phyloP scores from a whole-genome alignment of 768 basidiomycete species.

The Pisolithus albus region DNA sequence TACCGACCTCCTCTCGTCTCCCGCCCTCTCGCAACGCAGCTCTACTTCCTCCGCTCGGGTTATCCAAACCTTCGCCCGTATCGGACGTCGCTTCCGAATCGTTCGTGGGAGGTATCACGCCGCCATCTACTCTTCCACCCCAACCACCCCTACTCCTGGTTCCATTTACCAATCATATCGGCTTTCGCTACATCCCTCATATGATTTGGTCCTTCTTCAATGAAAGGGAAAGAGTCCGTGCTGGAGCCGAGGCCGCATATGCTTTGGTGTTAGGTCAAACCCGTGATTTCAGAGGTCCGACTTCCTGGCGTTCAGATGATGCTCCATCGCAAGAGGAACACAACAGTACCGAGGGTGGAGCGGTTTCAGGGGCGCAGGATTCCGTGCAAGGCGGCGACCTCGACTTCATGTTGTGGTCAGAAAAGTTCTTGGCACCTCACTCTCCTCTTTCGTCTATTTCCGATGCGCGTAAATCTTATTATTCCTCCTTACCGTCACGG shows the following conservation, averaged over 20 bases:
- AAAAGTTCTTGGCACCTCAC: slow-evolving; percentile 64
- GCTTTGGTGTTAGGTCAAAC: slow-evolving; percentile 56
- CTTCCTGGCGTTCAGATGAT: slow-evolving; percentile 8
- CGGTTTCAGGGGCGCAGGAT: background rate
- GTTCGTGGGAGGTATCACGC: slow-evolving; percentile 33
- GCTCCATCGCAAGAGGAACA: slow-evolving; percentile 18
- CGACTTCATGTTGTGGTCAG: slow-evolving; percentile 64
- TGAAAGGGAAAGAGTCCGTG: slow-evolving; percentile 68
- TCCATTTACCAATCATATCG: slow-evolving; percentile 68
- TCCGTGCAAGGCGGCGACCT: slow-evolving; percentile 46
- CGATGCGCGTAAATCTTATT: slow-evolving; percentile 70
- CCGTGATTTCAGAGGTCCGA: slow-evolving; percentile 49
- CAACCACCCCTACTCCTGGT: slow-evolving; percentile 79
- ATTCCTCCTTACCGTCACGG: slow-evolving; percentile 58
- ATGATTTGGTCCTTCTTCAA: slow-evolving; percentile 96
- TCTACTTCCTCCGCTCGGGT: slow-evolving; percentile 28
- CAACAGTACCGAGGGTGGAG: background rate
- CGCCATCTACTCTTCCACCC: slow-evolving; percentile 54
- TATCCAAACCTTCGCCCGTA: slow-evolving; percentile 17
- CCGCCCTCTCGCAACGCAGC: slow-evolving; percentile 27
- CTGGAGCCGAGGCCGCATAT: slow-evolving; percentile 80
- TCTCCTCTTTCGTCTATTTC: slow-evolving; percentile 53
- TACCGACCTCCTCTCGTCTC: slow-evolving; percentile 36
- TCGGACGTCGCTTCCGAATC: slow-evolving; percentile 13
- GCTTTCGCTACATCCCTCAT: slow-evolving; percentile 74